These are phyloP conservation scores for Aspergillus mulundensis DNA, from an alignment of 495 filamentous ascomycete genomes.

Conservation along the genomic window DNA sequence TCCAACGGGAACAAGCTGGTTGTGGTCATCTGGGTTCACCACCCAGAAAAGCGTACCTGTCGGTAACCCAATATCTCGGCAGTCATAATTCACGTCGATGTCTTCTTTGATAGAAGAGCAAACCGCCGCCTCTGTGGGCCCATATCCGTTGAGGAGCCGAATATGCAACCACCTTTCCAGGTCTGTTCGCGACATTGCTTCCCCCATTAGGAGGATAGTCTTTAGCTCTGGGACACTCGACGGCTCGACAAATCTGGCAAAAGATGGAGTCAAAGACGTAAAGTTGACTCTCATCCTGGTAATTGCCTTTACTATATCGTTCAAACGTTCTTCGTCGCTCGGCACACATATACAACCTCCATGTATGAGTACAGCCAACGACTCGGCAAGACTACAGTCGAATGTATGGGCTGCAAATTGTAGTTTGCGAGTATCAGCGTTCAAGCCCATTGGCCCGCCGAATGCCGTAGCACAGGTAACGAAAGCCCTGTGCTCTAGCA, in stretches of 20 bases:
- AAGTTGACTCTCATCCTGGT: slow-evolving; percentile 42
- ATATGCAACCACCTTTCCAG: slow-evolving; percentile 52
- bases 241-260: slow-evolving; percentile 44
- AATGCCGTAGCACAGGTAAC: slow-evolving; percentile 43
- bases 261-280: slow-evolving; percentile 50
- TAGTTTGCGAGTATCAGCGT: slow-evolving; percentile 31
- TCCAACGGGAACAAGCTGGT: slow-evolving; percentile 47
- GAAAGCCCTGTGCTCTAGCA: slow-evolving; percentile 46
- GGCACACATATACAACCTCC: slow-evolving; percentile 46
- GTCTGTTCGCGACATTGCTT: slow-evolving; percentile 51
- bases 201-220: slow-evolving; percentile 47
- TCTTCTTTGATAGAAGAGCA: slow-evolving; percentile 35
- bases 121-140: slow-evolving; percentile 48
- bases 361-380: slow-evolving; percentile 39
- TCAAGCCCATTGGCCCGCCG: slow-evolving; percentile 28
- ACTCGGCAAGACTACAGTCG: slow-evolving; percentile 45
- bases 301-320: slow-evolving; percentile 45
- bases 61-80: slow-evolving; percentile 43
- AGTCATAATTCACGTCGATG: slow-evolving; percentile 32
- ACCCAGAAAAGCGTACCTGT: slow-evolving; percentile 43
- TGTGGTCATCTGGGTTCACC: slow-evolving; percentile 39
- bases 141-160: slow-evolving; percentile 57
- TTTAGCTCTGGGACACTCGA: slow-evolving; percentile 43
- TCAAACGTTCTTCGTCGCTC: slow-evolving; percentile 48
- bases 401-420: slow-evolving; percentile 55